These are phyloP conservation scores for Pilaira anomala DNA, from an alignment of 192 early-diverging fungal species.

Conservation along the genomic window DNA sequence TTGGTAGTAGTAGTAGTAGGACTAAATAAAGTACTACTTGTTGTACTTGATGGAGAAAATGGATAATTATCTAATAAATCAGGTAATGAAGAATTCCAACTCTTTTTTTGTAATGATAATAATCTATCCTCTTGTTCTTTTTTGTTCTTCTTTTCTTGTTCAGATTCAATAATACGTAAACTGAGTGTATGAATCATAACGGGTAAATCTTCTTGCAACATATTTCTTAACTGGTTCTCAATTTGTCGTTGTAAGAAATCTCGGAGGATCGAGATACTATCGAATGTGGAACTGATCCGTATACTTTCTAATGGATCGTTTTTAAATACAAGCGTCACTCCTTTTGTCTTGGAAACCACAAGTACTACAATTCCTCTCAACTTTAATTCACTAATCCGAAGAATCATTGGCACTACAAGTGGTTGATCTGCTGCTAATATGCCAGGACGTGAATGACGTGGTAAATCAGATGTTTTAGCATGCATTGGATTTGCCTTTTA, in stretches of 20 bases:
- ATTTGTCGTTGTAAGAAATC: slow-evolving; percentile 88
- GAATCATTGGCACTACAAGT: slow-evolving; percentile 92
- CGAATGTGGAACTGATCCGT: slow-evolving; percentile 95
- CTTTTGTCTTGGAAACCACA: slow-evolving; percentile 90
- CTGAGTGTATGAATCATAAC: slow-evolving; percentile 90
- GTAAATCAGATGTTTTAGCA: slow-evolving; percentile 49
- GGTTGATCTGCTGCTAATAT: slow-evolving; percentile 90
- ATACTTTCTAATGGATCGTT: slow-evolving; percentile 95
- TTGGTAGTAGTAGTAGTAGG: too few relatives aligned
- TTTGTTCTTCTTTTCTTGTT: slow-evolving; percentile 42
- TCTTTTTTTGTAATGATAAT: neutral
- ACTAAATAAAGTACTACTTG: neutral
- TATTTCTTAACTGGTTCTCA: slow-evolving; percentile 78
- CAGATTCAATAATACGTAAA: slow-evolving; percentile 60
- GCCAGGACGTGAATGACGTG: slow-evolving; percentile 60
- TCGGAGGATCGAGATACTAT: slow-evolving; percentile 84
- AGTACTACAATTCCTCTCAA: slow-evolving; percentile 90
- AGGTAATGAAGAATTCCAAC: neutral
- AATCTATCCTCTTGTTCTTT: slow-evolving; percentile 14
- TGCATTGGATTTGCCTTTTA: slow-evolving; percentile 76
- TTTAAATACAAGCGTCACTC: slow-evolving; percentile 95
- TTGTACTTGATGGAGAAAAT: neutral
- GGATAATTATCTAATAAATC: neutral
- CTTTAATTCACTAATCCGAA: slow-evolving; percentile 86
- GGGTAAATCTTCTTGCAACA: slow-evolving; percentile 95